Base-by-base conservation (phyloP, 2,329 filamentous ascomycete species). In the Colletotrichum aenigma region DNA sequence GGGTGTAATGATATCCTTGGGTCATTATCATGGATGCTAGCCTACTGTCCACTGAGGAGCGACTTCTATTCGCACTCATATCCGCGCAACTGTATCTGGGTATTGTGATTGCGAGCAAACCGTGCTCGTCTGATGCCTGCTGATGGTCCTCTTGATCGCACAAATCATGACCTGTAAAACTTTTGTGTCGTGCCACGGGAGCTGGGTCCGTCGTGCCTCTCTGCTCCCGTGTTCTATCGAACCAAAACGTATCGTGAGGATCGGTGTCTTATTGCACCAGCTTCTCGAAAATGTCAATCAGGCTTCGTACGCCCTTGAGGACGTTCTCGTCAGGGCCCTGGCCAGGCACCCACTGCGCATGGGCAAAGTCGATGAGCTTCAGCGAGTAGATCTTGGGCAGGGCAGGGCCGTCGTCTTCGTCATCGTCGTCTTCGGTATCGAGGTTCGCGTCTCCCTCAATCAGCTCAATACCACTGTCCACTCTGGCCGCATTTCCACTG, bases 321-420 rank as follows among this genome's bases (percentile, higher is more conserved):
- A 91, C 87, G 81, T 98, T 98, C 85, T 98, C 93, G 83, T 99
- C 97, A 0, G 94, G 93, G 0, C 96, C 96, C 80, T 94, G 86
- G 2, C 95, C 95, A 0, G 95, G 94, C 2, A 92, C 94, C 93
- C 94, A 98, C 66, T 88, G 86, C 13, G 97, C 97, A 84, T 99
- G 97, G 2, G 97, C 97, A 88, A 99, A 99, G 84, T 99, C 97
- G 79, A 99, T 99, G 77, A 99, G 89, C 82, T 96, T 97, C 66
- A 98, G 89, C 15, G 92, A 90, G 80, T 94, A 95, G 58, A 98
- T 91, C 79, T 93, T 93, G 0, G 94, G 94, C 13, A 87, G 76
- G 18, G 79, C 76, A 32, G 67, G 90, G 87, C 61, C 88, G 3
- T 88, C 87, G 1, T 87, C 84, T 2, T 83, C 82, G 0, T 85